Evolutionary conservation across 2,329 filamentous ascomycete genomes (phyloP).

Genomic region (Ascochyta lentis): DNA sequence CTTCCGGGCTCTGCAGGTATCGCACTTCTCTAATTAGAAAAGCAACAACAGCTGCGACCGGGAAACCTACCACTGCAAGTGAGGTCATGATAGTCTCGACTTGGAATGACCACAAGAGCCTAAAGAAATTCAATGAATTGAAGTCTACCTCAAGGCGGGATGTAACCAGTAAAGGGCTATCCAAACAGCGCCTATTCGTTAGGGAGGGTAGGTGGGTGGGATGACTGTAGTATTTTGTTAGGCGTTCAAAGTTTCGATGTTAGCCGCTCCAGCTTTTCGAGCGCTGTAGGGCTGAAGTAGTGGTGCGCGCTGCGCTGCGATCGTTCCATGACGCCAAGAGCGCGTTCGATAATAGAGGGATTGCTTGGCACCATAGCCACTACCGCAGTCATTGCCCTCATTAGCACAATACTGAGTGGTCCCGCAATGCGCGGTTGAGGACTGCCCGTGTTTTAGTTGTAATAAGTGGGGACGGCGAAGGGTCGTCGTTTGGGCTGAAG

Average conservation of each 20-base stretch:
- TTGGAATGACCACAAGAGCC: too few relatives aligned
- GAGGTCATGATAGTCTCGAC: background rate
- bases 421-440: background rate
- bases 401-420: too few relatives aligned
- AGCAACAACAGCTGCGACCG: too few relatives aligned
- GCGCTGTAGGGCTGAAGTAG: background rate
- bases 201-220: background rate
- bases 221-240: background rate
- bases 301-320: background rate
- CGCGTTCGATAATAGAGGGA: background rate
- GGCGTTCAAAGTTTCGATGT: background rate
- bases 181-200: too few relatives aligned
- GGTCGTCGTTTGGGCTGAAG: background rate
- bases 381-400: background rate
- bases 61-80: conserved; percentile 1
- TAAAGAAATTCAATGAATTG: background rate
- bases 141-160: background rate
- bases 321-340: background rate
- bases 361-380: conserved; percentile 1
- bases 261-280: background rate
- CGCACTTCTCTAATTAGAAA: background rate
- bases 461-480: background rate
- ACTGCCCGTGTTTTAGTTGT: background rate
- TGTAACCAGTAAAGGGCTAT: background rate
- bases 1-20: conserved; percentile 7